A percentile compares a stretch with the other conserved stretches of the same genome.
phyloP scores from a whole-genome alignment of 352 stramenopile genomes.

The Phytophthora multivora region DNA sequence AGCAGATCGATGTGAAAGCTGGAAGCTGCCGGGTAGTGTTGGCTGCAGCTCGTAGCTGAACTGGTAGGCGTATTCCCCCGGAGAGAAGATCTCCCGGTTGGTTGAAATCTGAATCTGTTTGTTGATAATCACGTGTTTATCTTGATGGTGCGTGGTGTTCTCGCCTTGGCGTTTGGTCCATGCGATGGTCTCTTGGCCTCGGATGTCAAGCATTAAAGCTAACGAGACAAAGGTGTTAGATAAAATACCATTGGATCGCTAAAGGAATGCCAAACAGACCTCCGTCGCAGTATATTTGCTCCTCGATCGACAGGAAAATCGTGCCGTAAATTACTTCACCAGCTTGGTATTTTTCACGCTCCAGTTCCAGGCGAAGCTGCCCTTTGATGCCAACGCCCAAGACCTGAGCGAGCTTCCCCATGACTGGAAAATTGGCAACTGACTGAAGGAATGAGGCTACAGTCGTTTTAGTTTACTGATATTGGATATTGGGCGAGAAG shows the following conservation, averaged over 20 bases:
- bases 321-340: slow-evolving; percentile 21
- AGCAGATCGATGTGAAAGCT: slow-evolving; percentile 14
- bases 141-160: slow-evolving; percentile 3
- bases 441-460: not conserved
- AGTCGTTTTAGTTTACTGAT: too few relatives aligned
- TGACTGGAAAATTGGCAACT: slow-evolving; percentile 6
- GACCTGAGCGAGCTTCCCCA: slow-evolving; percentile 23
- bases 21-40: slow-evolving; percentile 11
- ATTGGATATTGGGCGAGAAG: not conserved
- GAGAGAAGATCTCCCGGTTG: not conserved
- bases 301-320: slow-evolving; percentile 9
- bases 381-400: slow-evolving; percentile 25
- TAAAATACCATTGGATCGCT: not conserved
- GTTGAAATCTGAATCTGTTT: slow-evolving; percentile 4
- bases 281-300: slow-evolving; percentile 25
- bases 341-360: slow-evolving; percentile 15
- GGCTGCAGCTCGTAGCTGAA: slow-evolving; percentile 19
- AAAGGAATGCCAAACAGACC: not conserved
- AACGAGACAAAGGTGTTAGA: too few relatives aligned
- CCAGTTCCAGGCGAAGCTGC: slow-evolving; percentile 13
- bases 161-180: slow-evolving; percentile 19
- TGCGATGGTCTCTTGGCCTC: slow-evolving; percentile 7
- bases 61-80: slow-evolving; percentile 12
- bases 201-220: slow-evolving; percentile 11
- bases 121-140: slow-evolving; percentile 10